These are phyloP conservation scores for Fusarium sp. DNA, from an alignment of 2,329 filamentous ascomycete species.

Conservation along the genomic window DNA sequence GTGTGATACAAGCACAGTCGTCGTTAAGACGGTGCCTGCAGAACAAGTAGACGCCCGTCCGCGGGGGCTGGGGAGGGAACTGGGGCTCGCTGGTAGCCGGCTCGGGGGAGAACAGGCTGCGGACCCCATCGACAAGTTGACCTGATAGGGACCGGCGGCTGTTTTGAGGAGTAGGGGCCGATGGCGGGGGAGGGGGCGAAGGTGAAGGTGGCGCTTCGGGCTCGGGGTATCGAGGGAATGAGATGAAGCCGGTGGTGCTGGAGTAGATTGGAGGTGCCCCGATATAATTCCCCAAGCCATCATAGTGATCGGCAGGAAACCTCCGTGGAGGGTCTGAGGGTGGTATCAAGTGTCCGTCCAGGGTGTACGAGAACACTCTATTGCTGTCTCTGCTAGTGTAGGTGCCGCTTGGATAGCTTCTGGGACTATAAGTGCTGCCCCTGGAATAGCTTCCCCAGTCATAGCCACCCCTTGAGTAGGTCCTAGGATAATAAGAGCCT, in stretches of 20 bases:
- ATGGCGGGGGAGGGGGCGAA: background rate
- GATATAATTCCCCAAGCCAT: constrained; percentile 25
- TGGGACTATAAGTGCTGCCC: background rate
- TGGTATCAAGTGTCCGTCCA: constrained; percentile 16
- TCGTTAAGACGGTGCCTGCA: constrained; percentile 35
- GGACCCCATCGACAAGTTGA: constrained; percentile 28
- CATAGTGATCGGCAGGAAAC: constrained; percentile 31
- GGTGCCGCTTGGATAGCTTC: background rate
- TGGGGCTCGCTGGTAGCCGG: background rate
- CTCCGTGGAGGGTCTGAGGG: constrained; percentile 21
- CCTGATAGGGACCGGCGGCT: constrained; percentile 14
- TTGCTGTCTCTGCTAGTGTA: constrained; percentile 13
- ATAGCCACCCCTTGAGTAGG: background rate
- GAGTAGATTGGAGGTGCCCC: constrained; percentile 13
- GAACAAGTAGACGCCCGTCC: constrained; percentile 31
- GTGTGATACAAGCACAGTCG: constrained; percentile 30
- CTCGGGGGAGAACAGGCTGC: constrained; percentile 18
- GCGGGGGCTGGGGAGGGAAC: constrained; percentile 26
- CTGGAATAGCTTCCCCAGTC: background rate
- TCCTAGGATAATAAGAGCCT: background rate
- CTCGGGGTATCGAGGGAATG: constrained; percentile 31
- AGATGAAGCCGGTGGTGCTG: constrained; percentile 8
- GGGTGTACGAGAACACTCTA: background rate
- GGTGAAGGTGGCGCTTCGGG: background rate
- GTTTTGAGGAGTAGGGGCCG: background rate